Evolutionary conservation across 75 land plant species (phyloP).

Genomic region (Azolla pinnata): DNA sequence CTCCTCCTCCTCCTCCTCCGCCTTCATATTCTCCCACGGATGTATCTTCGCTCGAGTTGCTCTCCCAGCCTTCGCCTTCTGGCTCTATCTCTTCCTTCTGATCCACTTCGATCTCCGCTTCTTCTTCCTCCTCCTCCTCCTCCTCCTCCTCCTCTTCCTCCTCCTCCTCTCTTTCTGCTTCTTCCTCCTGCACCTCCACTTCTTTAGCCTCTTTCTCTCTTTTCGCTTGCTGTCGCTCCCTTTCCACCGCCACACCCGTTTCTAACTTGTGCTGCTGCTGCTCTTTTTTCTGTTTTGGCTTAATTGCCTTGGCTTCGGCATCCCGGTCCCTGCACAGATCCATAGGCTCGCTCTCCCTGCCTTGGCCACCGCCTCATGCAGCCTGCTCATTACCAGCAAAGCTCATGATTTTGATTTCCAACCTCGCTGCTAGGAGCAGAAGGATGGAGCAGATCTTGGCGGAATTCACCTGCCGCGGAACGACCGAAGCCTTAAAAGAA

Average conservation of each 20-base stretch:
- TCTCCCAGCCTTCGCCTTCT: conserved; percentile 11
- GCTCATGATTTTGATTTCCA: no score
- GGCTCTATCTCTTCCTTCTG: not conserved
- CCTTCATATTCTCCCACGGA: conserved; percentile 21
- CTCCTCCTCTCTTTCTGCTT: not conserved
- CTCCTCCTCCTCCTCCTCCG: no score
- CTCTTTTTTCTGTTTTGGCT: not conserved
- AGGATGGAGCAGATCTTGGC: no score
- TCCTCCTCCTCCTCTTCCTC: not conserved
- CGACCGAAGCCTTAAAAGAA: no score
- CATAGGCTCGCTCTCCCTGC: conserved; percentile 7
- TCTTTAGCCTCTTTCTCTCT: not conserved
- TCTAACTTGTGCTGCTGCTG: not conserved
- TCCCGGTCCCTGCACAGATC: conserved; percentile 13
- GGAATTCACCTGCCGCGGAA: no score
- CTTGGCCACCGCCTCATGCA: conserved; percentile 9
- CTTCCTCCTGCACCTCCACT: not conserved
- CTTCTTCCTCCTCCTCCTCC: not conserved
- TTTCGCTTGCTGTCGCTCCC: not conserved
- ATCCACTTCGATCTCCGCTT: not conserved
- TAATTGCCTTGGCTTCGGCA: no score
- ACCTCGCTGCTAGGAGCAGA: no score
- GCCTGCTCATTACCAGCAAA: no score
- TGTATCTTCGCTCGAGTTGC: conserved; percentile 20
- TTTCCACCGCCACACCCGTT: not conserved